Base-by-base conservation (phyloP, 2,329 filamentous ascomycete species). In the Ophiocordyceps robertsii region DNA sequence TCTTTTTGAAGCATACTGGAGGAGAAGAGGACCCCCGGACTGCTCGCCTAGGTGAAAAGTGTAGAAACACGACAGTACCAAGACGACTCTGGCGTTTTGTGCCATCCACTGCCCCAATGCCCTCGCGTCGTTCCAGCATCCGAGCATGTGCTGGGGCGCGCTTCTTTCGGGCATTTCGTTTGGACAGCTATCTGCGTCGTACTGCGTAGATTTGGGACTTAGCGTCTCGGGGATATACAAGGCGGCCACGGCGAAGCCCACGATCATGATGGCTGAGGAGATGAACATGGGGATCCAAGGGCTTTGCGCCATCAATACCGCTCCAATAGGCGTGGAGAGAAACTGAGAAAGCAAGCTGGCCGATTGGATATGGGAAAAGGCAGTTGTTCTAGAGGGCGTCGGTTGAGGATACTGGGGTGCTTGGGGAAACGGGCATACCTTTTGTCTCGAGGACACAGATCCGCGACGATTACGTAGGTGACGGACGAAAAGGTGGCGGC, bases 221-320 rank as follows among this genome's bases (percentile, higher is more conserved):
- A 36, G 33, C 31, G 21, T 46, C 40, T 49, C 47, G 1, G 39
- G 43, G 1, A 49, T 16, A 16, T 46, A 44, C 3, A 44, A 4
- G 5, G 24, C 29, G 6, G 38, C 41, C 13, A 38, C 11, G 3
- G 36, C 17, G 3, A 48, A 41, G 3, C 43, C 43, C 1, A 44
- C 1, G 12, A 42, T n/a, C 11, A 41, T 32, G 17, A 46, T 9
- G 11, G 16, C 17, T 2, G 41, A 35, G 0, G 42, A 24, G 8
- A 43, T n/a, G 12, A 42, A 41, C 41, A 49, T 46, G n/a, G 49
- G 48, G 4, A 48, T 40, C 49, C 49, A 51, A 1, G 46, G 39
- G n/a, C 44, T 44, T 3, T 46, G 19, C 1, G 39, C n/a, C 13
- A 46, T 44, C 36, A 52, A n/a, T 1, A 38, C 36, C 9, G 40